These are phyloP conservation scores for Lentinula guzmanii DNA, from an alignment of 768 basidiomycete genomes.

Conservation along the genomic window DNA sequence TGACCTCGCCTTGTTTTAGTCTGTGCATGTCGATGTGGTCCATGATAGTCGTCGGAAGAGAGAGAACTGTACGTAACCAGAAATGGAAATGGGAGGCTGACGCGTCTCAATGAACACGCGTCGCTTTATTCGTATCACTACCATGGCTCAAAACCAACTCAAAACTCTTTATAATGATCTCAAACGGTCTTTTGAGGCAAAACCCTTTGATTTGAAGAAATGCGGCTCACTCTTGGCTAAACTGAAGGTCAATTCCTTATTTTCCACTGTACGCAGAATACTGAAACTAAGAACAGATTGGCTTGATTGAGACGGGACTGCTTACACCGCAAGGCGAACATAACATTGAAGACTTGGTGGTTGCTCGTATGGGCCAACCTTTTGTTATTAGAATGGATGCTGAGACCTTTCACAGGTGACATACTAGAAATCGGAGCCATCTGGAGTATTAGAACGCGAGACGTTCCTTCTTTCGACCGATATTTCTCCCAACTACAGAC, in stretches of 20 bases:
- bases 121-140: conserved; percentile 14
- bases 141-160: conserved; percentile 51
- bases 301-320: conserved; percentile 70
- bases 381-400: neutral
- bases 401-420: conserved; percentile 51
- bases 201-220: conserved; percentile 62
- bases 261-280: neutral
- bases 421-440: conserved; percentile 95
- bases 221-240: conserved; percentile 58
- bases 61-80: conserved; percentile 15
- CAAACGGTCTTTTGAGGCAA: conserved; percentile 56
- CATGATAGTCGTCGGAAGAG: conserved; percentile 32
- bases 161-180: conserved; percentile 61
- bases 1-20: conserved; percentile 93
- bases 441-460: conserved; percentile 84
- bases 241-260: conserved; percentile 58
- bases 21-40: conserved; percentile 75
- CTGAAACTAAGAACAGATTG: conserved; percentile 42
- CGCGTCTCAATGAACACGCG: conserved; percentile 43
- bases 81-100: conserved; percentile 30
- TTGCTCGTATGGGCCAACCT: conserved; percentile 54
- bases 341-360: conserved; percentile 60
- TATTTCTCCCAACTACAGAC: conserved; percentile 90
- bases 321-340: conserved; percentile 65
- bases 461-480: conserved; percentile 90